Base-by-base conservation (phyloP, 768 basidiomycete species). In the Kondoa malvinella region DNA sequence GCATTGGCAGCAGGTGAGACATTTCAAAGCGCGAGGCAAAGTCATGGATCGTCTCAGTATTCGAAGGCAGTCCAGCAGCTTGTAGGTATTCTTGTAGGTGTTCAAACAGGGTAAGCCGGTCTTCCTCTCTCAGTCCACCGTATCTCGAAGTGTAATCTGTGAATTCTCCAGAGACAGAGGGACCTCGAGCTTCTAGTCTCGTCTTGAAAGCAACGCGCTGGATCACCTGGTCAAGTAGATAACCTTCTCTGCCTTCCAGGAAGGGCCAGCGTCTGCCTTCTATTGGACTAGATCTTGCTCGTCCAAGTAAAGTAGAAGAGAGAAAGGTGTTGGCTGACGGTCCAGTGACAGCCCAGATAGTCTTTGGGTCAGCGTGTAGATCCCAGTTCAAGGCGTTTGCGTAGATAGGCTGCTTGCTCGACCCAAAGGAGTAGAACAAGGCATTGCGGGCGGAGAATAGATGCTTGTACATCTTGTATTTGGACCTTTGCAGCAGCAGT, bases 91-190 rank as follows among this genome's bases (percentile, higher is more conserved):
- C 81, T 70, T 84, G 81, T 78, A 91, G 82, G 68, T 82, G 85
- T 72, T 92, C 80, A 4, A 85, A 80, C 27, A 92, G 81, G 0
- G 92, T 89, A 65, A 85, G 76, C 31, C 82, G 82, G 74, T 94
- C 92, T 74, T 87, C 88, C 21, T 94, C 92, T 8, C 40, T 8
- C 40, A 50, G 21, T 50, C 40, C 40, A 21, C 40, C 40, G 21
- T 50, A 50, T 8, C 40, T 8, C 8, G 40, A 8, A 8, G 40
- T 50, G 21, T 50, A 50, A 21, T 50, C 40, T 8, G 40, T 50
- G 40, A 50, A 50, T 50, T 50, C 40, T 21, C 40, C 40, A 50
- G 8, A 8, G 40, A 50, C 40, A 50, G 40, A 50, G 40, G 40
- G 40, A 50, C 40, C 40, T 50, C 21, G 40, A 50, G 40, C 40